Conservation (phyloP, 495 filamentous ascomycete species). For the Podospora comata region DNA sequence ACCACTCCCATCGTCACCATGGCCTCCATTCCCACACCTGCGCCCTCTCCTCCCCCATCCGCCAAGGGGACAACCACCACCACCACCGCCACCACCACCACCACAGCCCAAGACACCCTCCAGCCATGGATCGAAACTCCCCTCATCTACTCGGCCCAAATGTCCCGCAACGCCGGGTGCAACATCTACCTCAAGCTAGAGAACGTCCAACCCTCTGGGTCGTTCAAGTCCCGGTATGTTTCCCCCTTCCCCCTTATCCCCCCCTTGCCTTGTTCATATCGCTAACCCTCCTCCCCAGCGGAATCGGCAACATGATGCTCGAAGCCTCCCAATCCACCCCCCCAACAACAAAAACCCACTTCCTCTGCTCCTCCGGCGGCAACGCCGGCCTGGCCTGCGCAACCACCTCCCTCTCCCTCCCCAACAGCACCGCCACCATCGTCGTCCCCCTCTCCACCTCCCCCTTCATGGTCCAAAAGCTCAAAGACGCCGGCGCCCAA, state of each 20-base stretch:
- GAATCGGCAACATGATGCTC: conserved; percentile 77
- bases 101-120: conserved; percentile 29
- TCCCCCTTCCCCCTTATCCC: neutral
- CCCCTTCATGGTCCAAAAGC: conserved; percentile 68
- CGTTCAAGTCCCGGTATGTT: conserved; percentile 79
- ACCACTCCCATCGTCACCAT: neutral
- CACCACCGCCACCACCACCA: neutral
- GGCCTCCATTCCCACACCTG: neutral
- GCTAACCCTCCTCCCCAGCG: conserved; percentile 32
- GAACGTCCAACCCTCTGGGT: conserved; percentile 85
- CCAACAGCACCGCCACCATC: conserved; percentile 69
- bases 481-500: conserved; percentile 61
- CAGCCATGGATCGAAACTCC: conserved; percentile 72
- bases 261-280: neutral
- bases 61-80: conserved; percentile 6
- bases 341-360: conserved; percentile 53
- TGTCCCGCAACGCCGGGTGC: conserved; percentile 72
- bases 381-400: conserved; percentile 93
- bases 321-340: conserved; percentile 41
- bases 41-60: neutral
- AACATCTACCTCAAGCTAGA: conserved; percentile 91
- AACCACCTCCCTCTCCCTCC: conserved; percentile 66
- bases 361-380: conserved; percentile 85
- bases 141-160: conserved; percentile 60
- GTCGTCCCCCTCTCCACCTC: conserved; percentile 71